Base-by-base conservation (phyloP, 495 filamentous ascomycete genomes). In the Penicillium coffeae region DNA sequence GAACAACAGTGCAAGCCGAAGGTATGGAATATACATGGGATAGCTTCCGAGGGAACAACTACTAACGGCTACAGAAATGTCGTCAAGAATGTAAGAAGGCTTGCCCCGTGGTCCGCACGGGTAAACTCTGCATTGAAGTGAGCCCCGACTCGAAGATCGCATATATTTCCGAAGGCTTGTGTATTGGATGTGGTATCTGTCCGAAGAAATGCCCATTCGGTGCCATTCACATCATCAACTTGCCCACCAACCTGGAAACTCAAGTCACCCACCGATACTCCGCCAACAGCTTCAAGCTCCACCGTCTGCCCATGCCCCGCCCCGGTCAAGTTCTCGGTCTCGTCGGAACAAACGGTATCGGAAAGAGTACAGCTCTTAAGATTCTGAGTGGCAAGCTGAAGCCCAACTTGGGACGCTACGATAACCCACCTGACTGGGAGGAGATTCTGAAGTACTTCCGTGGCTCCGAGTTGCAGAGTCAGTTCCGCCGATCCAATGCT, bases 181-280 rank as follows among this genome's bases (percentile, higher is more conserved):
- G 90, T 72, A 96, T 97, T 57, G 94, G 94, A 73, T 97, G 93
- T 65, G 93, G 94, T 83, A 98, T 98, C 72, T 98, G 93, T 64
- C 89, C 90, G 21, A 97, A 97, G 76, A 96, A 96, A 70, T 97
- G 93, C 70, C 93, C 93, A n/a, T 98, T 98, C 69, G 87, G 89
- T 58, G 93, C 94, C 48, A 98, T 98, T 71, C 90, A 90, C 65
- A 97, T 98, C 67, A 97, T 98, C 88, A 97, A 97, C 73, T 72
- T 98, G 71, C 93, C 94, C 47, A 97, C 93, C 69, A 98, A 97
- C 70, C 83, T 98, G 65, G 93, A 98, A 69, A 91, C 84, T 48
- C 87, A 96, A 62, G 91, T 98, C 58, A 97, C 93, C 50, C 93
- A 98, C 68, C 88, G 94, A 68, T 98, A 98, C 71, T 92, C 91